Evolutionary conservation across 768 basidiomycete genomes (phyloP).

Genomic region (Hemileccinum impolitum): DNA sequence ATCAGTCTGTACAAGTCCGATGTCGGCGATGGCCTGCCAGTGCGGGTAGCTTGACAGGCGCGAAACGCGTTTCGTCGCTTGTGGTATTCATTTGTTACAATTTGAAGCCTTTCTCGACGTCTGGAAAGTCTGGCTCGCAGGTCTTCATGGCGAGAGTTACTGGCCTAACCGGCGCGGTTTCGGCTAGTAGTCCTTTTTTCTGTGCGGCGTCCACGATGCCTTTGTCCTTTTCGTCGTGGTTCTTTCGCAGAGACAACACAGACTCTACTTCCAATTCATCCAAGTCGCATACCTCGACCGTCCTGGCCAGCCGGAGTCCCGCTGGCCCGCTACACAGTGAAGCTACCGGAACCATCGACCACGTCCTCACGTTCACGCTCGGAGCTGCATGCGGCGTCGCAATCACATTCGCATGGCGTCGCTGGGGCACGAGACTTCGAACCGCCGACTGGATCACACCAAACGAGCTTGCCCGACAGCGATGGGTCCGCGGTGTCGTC

Average conservation of each 20-base stretch:
- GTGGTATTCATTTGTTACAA: too few species aligned
- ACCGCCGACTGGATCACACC: constrained; percentile 73
- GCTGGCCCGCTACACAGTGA: background rate
- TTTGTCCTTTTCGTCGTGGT: constrained; percentile 6
- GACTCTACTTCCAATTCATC: background rate
- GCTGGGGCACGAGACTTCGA: constrained; percentile 56
- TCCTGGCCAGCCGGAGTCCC: background rate
- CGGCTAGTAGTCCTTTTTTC: too few species aligned
- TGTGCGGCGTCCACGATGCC: too few species aligned
- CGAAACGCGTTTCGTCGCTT: too few species aligned
- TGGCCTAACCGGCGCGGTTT: too few species aligned
- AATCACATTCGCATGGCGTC: constrained; percentile 36
- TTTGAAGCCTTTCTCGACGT: too few species aligned
- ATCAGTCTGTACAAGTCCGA: too few species aligned
- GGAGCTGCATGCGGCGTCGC: constrained; percentile 13
- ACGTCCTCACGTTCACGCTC: constrained; percentile 11
- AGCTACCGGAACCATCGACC: background rate
- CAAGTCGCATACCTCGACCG: background rate
- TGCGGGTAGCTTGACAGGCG: too few species aligned
- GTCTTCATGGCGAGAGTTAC: too few species aligned
- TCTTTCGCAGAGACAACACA: constrained; percentile 1
- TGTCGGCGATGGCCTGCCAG: too few species aligned
- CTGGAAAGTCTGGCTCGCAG: too few species aligned
- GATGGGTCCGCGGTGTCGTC: constrained; percentile 78
- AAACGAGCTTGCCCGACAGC: constrained; percentile 48